Conservation (phyloP, 176 grass and related monocot genomes). For the Zoysia japonica region DNA sequence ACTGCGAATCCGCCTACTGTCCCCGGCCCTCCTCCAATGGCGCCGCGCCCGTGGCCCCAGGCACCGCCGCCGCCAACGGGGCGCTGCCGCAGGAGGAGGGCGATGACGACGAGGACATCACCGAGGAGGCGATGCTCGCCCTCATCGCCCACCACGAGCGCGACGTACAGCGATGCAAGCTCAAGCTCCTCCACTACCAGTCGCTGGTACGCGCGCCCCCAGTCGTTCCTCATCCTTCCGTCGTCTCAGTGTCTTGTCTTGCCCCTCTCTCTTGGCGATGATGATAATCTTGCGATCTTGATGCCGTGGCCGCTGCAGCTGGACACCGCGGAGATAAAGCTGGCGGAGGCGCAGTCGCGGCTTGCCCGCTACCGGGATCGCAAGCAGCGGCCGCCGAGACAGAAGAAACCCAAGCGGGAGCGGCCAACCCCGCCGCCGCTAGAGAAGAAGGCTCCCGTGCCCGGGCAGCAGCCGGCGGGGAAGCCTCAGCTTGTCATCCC, state of each 20-base stretch:
- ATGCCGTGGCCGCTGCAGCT: conserved; percentile 46
- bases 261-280: not conserved
- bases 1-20: not conserved
- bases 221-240: not conserved
- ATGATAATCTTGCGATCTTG: conserved; percentile 9
- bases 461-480: not conserved
- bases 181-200: conserved; percentile 55
- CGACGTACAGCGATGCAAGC: conserved; percentile 46
- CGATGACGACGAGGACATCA: conserved; percentile 31
- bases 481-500: conserved; percentile 69
- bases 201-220: conserved; percentile 33
- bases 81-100: not conserved
- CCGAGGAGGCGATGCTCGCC: conserved; percentile 48
- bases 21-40: conserved; percentile 20
- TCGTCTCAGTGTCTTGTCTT: not conserved
- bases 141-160: conserved; percentile 47
- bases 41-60: not conserved
- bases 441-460: conserved; percentile 19
- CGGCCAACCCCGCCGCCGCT: not conserved
- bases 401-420: conserved; percentile 1
- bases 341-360: conserved; percentile 52
- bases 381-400: not conserved
- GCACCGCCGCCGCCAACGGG: not conserved
- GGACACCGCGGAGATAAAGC: conserved; percentile 56
- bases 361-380: conserved; percentile 38